Evolutionary conservation across 306 rosid species (phyloP), one percentile per base, ranked within the genome.

Genomic region (Vigna radiata): DNA sequence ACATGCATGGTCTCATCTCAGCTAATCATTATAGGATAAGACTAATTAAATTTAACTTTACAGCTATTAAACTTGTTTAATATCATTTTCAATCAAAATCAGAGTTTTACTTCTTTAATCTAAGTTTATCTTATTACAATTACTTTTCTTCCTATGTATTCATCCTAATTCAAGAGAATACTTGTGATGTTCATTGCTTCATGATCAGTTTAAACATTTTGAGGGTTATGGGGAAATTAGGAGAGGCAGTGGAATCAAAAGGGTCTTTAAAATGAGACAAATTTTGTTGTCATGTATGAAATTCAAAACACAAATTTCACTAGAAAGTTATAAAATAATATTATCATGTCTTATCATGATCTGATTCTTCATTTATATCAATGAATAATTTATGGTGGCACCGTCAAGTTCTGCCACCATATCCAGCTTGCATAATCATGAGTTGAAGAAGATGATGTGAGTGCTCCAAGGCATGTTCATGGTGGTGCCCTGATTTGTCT

Each of bases 401-500:
- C 73, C 72, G 67, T 79, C 73, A 78, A 58, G 6, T 49, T 4
- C 21, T 18, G 10, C 17, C 52, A 18, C 52, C 41, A 41, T 16
- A 65, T 65, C 65, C 76, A 71, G 18, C 7, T 52, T 17, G 29
- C 3, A 52, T 31, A 68, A 36, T 44, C 23, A 52, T 49, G 54
- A 62, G 47, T 43, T 15, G 15, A 6, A 52, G 17, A 60, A 36
- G 29, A 6, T 47, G 53, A 70, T 36, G 36, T 58, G 61, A 48
- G 41, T 49, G 39, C 3, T 49, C 64, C 48, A 47, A 10, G 36
- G 37, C 9, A 60, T 5, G n/a, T 48, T 7, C 52, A 49, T 60
- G 18, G 63, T 73, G 71, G 70, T 73, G 54, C 18, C 56, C 67
- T 73, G 44, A 73, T 80, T 41, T 80, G 75, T 73, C 76, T 56